These are phyloP conservation scores for Chrysochromulina tobinii DNA, from an alignment of 78 protist genomes.

Conservation along the genomic window DNA sequence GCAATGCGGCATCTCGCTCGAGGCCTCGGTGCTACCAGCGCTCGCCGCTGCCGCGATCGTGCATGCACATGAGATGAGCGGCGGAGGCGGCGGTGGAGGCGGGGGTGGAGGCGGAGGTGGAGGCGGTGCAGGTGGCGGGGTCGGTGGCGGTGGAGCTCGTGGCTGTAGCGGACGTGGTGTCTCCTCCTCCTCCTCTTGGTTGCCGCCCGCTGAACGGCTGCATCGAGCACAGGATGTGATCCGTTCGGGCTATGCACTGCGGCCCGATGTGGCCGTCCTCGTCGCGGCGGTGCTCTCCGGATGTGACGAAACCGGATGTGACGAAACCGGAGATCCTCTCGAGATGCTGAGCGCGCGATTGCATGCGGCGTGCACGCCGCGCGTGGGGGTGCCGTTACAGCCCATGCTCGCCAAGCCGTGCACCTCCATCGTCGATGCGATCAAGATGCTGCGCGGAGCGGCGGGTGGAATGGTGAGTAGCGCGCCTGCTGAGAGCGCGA, in stretches of 20 bases:
- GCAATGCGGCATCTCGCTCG: background rate
- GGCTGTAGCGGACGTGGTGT: background rate
- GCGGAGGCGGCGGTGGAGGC: background rate
- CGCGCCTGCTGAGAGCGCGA: background rate
- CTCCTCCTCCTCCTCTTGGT: too few relatives aligned
- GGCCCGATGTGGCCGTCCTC: background rate
- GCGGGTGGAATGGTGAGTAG: background rate
- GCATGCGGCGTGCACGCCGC: background rate
- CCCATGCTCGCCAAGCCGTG: conserved; percentile 43
- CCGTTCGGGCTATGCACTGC: background rate
- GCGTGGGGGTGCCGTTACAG: background rate
- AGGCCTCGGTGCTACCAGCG: background rate
- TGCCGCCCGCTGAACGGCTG: background rate
- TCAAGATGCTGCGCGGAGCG: background rate
- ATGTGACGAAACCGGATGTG: too few relatives aligned
- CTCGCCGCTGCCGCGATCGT: background rate
- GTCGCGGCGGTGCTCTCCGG: background rate
- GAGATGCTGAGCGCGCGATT: background rate
- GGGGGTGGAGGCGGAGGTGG: too few relatives aligned
- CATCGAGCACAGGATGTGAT: background rate
- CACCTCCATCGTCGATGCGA: background rate
- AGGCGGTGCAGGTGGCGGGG: too few relatives aligned
- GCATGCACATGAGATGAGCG: background rate
- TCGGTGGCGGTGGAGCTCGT: too few relatives aligned
- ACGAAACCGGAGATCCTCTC: too few relatives aligned